Evolutionary conservation across 164 flowering plant species (phyloP), one percentile per base, ranked within the genome.

Genomic region (Amborella trichopoda): DNA sequence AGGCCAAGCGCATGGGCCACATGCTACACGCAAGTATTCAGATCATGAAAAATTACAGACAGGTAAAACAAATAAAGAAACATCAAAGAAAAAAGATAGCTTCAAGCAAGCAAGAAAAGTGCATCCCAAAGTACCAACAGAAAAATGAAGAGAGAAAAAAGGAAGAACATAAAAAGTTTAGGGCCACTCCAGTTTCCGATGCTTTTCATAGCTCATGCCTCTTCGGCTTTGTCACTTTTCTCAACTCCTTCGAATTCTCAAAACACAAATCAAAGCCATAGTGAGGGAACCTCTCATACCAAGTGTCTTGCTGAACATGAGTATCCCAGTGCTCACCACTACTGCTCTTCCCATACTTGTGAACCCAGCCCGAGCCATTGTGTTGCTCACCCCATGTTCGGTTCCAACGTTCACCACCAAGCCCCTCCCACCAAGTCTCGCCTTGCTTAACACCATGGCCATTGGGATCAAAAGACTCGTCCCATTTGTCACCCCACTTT

Each of bases 401-500:
- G 58, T 80, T 81, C 99, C 99, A 91, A 19, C 72, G 68, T 48
- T 81, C 96, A n/a, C 95, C 88, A 37, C 74, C 23, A 59, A 75
- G 75, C 0, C 98, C 95, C 70, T 75, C 62, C 98, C 98, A 87
- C 98, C 98, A 91, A 20, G 79, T 75, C 67, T 91, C 98, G 27
- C 98, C 98, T 56, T 87, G 98, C 63, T 87, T 86, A 20, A 91
- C 79, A 17, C 98, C 98, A 18, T 77, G 66, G 26, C 75, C 68
- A 45, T 73, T 60, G 1, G 47, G 49, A 56, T 87, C 76, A 38
- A 87, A 91, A 43, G 77, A 47, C 50, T 91, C 99, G 61, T 91
- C 99, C 99, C 99, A 87, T 59, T 91, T 84, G 65, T 91, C 99
- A 32, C 99, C 99, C 99, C 96, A 87, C 61, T 84, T 91, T 9